Conservation (phyloP, 1,284 basidiomycete species). For the Ustilago nuda region DNA sequence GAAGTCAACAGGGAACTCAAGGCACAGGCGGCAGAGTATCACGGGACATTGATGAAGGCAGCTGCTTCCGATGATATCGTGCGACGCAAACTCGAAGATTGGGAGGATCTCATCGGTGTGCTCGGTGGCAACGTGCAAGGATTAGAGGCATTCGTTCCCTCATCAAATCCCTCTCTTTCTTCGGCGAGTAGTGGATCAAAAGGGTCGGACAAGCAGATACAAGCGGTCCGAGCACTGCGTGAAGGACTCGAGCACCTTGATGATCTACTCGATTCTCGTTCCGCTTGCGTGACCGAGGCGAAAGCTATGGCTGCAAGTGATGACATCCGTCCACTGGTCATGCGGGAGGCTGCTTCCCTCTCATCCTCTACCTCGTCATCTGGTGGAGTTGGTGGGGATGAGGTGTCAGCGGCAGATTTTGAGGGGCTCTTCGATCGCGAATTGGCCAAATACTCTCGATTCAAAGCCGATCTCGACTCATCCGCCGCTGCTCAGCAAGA, state of each 20-base stretch:
- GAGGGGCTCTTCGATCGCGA: slow-evolving; percentile 83
- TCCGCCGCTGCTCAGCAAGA: slow-evolving; percentile 76
- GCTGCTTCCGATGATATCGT: slow-evolving; percentile 65
- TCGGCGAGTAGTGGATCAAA: slow-evolving; percentile 4
- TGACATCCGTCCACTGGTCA: slow-evolving; percentile 80
- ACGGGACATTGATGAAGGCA: slow-evolving; percentile 54
- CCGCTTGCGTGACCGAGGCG: slow-evolving; percentile 77
- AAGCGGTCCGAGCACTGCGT: slow-evolving; percentile 76
- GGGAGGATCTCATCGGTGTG: slow-evolving; percentile 43
- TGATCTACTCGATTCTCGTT: slow-evolving; percentile 73
- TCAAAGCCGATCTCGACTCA: slow-evolving; percentile 76
- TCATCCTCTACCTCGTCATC: slow-evolving; percentile 54
- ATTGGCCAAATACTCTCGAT: slow-evolving; percentile 83
- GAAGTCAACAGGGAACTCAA: slow-evolving; percentile 70
- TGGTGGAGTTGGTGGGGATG: slow-evolving; percentile 71
- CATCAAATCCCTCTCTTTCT: slow-evolving; percentile 22
- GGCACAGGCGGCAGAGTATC: slow-evolving; percentile 47
- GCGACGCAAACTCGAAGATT: slow-evolving; percentile 71
- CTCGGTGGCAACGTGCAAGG: slow-evolving; percentile 24
- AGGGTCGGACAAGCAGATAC: slow-evolving; percentile 29
- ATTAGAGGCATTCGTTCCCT: slow-evolving; percentile 42
- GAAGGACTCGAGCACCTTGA: slow-evolving; percentile 84
- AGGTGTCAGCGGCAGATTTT: slow-evolving; percentile 72
- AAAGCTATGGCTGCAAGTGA: slow-evolving; percentile 77
- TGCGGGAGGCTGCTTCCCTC: slow-evolving; percentile 75